Conservation (phyloP, 2,329 filamentous ascomycete genomes). For the Pseudopyrenochaeta lycopersici region DNA sequence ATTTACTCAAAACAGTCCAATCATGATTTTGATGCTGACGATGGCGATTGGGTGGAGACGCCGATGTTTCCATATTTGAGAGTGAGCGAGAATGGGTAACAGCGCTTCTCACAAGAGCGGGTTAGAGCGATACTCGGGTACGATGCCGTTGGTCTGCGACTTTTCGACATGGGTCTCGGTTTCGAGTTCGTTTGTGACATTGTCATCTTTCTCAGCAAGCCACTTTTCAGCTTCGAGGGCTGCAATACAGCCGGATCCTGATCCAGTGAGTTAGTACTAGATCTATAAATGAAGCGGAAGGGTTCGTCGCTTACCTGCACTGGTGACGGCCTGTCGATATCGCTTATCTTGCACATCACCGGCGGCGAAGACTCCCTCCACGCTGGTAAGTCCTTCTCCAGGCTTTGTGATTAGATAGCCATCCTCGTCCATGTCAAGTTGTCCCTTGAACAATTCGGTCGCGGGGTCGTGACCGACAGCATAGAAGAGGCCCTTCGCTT, state of each 20-base stretch:
- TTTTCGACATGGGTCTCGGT: conserved; percentile 61
- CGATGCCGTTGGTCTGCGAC: conserved; percentile 61
- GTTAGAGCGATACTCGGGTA: conserved; percentile 70
- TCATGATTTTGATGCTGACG: neutral
- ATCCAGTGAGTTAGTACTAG: neutral
- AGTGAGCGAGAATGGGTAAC: neutral
- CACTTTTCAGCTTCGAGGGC: conserved; percentile 96
- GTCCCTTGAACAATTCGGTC: conserved; percentile 86
- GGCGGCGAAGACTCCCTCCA: conserved; percentile 93
- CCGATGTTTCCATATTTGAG: conserved; percentile 7
- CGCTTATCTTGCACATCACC: conserved; percentile 99
- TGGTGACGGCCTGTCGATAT: conserved; percentile 97
- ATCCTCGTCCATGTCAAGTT: conserved; percentile 87
- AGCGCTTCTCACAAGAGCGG: conserved; percentile 63
- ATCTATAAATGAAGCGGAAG: neutral
- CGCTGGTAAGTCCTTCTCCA: conserved; percentile 85
- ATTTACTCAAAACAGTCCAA: conserved; percentile 11
- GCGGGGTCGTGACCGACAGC: conserved; percentile 97
- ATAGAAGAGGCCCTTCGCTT: conserved; percentile 95
- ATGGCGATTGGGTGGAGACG: neutral
- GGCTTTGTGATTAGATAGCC: conserved; percentile 91
- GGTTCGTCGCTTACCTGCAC: conserved; percentile 79
- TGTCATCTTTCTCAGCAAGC: conserved; percentile 77
- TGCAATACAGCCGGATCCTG: conserved; percentile 92
- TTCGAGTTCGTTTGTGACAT: conserved; percentile 56